These are phyloP conservation scores for Penicillium sp. DNA, from an alignment of 2,329 filamentous ascomycete species.

Conservation along the genomic window DNA sequence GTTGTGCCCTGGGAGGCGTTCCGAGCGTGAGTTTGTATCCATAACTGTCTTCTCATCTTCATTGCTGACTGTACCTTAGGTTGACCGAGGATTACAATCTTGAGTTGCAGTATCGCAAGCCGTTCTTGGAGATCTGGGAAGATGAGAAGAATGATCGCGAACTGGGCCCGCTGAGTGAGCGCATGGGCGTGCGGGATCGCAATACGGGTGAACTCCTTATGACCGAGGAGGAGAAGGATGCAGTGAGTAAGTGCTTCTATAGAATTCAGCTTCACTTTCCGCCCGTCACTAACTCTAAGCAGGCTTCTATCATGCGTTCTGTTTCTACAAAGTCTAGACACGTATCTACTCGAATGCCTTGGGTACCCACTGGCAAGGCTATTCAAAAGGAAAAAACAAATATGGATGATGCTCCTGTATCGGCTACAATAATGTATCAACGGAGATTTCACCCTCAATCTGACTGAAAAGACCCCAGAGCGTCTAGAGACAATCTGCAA, in stretches of 20 bases:
- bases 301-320: slow-evolving; percentile 89
- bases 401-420: not conserved
- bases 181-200: slow-evolving; percentile 88
- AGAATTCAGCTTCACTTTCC: not conserved
- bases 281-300: slow-evolving; percentile 14
- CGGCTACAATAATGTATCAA: not conserved
- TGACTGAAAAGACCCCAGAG: not conserved
- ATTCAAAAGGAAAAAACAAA: not conserved
- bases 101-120: slow-evolving; percentile 89
- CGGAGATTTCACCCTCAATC: not conserved
- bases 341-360: not conserved
- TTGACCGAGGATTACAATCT: slow-evolving; percentile 96
- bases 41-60: not conserved
- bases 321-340: slow-evolving; percentile 86
- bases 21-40: slow-evolving; percentile 60
- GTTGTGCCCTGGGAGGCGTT: slow-evolving; percentile 99
- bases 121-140: slow-evolving; percentile 88
- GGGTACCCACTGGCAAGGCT: not conserved
- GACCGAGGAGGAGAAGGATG: slow-evolving; percentile 86
- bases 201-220: slow-evolving; percentile 68
- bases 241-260: slow-evolving; percentile 58
- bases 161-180: slow-evolving; percentile 81
- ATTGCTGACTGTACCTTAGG: slow-evolving; percentile 27
- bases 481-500: not conserved
- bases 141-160: slow-evolving; percentile 83